Conservation (phyloP, 306 rosid genomes). For the Cercis canadensis region DNA sequence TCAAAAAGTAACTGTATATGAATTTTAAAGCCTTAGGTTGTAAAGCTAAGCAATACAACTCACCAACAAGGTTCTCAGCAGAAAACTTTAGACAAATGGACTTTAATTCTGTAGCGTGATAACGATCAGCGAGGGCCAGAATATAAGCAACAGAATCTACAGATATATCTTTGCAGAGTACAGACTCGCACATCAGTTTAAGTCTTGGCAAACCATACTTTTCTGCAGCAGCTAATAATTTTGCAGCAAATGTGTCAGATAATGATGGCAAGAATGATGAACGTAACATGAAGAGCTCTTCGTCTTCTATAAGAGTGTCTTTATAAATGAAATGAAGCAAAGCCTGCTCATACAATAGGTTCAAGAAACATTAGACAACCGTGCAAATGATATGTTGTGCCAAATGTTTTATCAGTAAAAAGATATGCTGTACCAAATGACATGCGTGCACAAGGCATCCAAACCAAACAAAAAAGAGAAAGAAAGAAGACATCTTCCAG, state of each 20-base stretch:
- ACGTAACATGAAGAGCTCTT: constrained; percentile 66
- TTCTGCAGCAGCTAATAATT: constrained; percentile 89
- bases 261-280: constrained; percentile 67
- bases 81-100: constrained; percentile 87
- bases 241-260: constrained; percentile 80
- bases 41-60: constrained; percentile 40
- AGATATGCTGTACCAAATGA: constrained; percentile 1
- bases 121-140: constrained; percentile 87
- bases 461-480: not conserved
- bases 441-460: not conserved
- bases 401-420: too few relatives aligned
- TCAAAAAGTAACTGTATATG: not conserved
- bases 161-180: constrained; percentile 89
- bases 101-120: constrained; percentile 83
- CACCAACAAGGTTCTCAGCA: constrained; percentile 95
- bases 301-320: constrained; percentile 85
- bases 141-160: constrained; percentile 89
- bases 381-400: constrained; percentile 17
- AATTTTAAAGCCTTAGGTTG: not conserved
- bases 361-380: constrained; percentile 40
- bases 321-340: constrained; percentile 88
- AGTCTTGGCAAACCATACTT: constrained; percentile 86
- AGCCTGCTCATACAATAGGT: constrained; percentile 66
- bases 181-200: constrained; percentile 90
- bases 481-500: not conserved